These are phyloP conservation scores for Candida piceae DNA, from an alignment of 805 yeast genomes.

Conservation along the genomic window DNA sequence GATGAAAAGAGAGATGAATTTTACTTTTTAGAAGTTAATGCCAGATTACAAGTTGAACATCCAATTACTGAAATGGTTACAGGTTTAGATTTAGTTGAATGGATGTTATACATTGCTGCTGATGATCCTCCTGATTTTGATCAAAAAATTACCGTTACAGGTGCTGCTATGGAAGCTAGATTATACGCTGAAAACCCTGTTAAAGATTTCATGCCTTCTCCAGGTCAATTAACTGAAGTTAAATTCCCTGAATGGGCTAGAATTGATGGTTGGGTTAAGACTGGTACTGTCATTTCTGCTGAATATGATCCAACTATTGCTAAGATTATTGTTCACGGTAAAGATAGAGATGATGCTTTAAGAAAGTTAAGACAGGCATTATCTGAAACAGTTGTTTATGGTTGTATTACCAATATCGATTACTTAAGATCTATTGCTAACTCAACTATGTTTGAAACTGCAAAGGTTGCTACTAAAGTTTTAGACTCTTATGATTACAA, in stretches of 20 bases:
- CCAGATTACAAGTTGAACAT: slow-evolving; percentile 96
- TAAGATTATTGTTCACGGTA: slow-evolving; percentile 92
- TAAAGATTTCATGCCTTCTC: slow-evolving; percentile 91
- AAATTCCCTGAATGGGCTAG: slow-evolving; percentile 87
- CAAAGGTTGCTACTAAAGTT: slow-evolving; percentile 81
- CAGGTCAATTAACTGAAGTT: slow-evolving; percentile 87
- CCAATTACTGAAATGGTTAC: slow-evolving; percentile 96
- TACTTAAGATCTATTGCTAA: slow-evolving; percentile 81
- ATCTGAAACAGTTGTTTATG: slow-evolving; percentile 80
- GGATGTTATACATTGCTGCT: slow-evolving; percentile 94
- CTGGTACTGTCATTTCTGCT: slow-evolving; percentile 83
- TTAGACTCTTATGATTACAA: slow-evolving; percentile 75
- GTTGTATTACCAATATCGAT: slow-evolving; percentile 86
- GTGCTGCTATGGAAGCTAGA: slow-evolving; percentile 96
- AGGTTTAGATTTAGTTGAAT: slow-evolving; percentile 90
- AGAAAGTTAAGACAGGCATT: slow-evolving; percentile 72
- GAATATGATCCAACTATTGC: slow-evolving; percentile 97
- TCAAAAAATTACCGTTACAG: slow-evolving; percentile 54
- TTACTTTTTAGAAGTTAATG: slow-evolving; percentile 93
- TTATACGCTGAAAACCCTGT: slow-evolving; percentile 96
- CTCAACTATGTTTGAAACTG: slow-evolving; percentile 78
- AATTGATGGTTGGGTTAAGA: slow-evolving; percentile 89
- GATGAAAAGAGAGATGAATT: slow-evolving; percentile 84
- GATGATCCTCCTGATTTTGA: slow-evolving; percentile 78
- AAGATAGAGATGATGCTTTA: slow-evolving; percentile 81